Evolutionary conservation across 169 alveolate genomes (phyloP), one percentile per base, ranked within the genome.

Genomic region (Fabrea salina): DNA sequence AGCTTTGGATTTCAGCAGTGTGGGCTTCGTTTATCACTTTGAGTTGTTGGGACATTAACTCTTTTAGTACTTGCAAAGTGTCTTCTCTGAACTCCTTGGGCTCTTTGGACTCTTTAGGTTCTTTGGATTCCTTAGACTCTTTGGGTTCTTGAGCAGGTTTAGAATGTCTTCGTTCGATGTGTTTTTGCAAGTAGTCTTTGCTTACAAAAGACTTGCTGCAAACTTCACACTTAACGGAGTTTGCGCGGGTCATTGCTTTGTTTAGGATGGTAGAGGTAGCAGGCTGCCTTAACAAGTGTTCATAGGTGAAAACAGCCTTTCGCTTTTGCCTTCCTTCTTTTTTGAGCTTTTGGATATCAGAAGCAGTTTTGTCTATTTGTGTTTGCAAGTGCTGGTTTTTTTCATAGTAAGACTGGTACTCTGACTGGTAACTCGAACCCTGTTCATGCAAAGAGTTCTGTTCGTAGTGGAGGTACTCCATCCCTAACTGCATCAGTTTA

Each of bases 231-330:
- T 16, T 37, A 3, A 68, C 66, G 8, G 78, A 57, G 19, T 68
- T 40, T 8, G 37, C 61, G 43, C 78, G 25, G 41, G 57, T 47
- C 35, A 68, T 32, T 19, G n/a, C 66, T 47, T 47, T 68, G 44
- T 68, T 47, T 35, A 68, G 7, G 16, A 43, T 19, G 44, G 78
- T 43, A n/a, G 67, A 57, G 30, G 66, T 40, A 8, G 70, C 49
- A 1, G 89, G 89, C 49, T 78, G 83, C 33, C 51, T 83, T 53
- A 83, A 35, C 57, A 83, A 39, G 39, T 68, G 49, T 51, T 83
- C 85, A 51, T 78, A 79, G 16, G 84, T 78, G 2, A 49, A 3
- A 0, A 83, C 50, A 1, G 85, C 75, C 57, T 70, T 64, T 40
- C 67, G 54, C 37, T 83, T 83, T 37, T 79, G 30, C 25, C 53